phyloP scores from a whole-genome alignment of 352 stramenopile species.

The Discostella stelligera region DNA sequence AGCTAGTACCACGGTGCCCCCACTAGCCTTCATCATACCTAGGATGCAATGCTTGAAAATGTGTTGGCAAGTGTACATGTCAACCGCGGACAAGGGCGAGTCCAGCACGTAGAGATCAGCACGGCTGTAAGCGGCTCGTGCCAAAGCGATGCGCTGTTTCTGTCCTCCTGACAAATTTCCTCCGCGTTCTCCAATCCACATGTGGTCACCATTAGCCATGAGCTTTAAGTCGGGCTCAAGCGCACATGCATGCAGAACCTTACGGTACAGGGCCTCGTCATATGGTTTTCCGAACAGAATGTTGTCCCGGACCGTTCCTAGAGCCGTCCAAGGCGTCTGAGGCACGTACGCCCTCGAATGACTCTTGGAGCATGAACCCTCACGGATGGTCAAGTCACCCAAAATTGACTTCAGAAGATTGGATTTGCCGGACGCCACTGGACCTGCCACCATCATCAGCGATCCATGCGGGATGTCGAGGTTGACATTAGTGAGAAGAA shows the following conservation, averaged over 20 bases:
- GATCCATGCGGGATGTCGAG: conserved; percentile 5
- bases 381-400: conserved; percentile 5
- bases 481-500: conserved; percentile 2
- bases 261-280: conserved; percentile 65
- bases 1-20: conserved; percentile 2
- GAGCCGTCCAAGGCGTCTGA: conserved; percentile 4
- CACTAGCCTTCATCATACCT: conserved; percentile 4
- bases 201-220: conserved; percentile 87
- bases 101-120: conserved; percentile 47
- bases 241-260: conserved; percentile 78
- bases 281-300: conserved; percentile 82
- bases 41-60: conserved; percentile 7
- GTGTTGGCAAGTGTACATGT: conserved; percentile 30
- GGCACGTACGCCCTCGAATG: conserved; percentile 4
- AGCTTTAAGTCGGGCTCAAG: conserved; percentile 83
- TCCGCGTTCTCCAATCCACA: conserved; percentile 94
- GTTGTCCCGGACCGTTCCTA: conserved; percentile 85
- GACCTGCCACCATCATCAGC: conserved; percentile 6
- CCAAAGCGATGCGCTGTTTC: conserved; percentile 87
- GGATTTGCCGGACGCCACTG: conserved; percentile 4
- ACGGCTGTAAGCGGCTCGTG: conserved; percentile 52
- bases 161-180: conserved; percentile 95
- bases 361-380: conserved; percentile 3
- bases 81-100: conserved; percentile 43
- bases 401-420: conserved; percentile 8